A percentile compares a stretch with the other conserved stretches of the same genome.
phyloP scores from a whole-genome alignment of 2,329 filamentous ascomycete genomes.

The Aspergillus piperis region DNA sequence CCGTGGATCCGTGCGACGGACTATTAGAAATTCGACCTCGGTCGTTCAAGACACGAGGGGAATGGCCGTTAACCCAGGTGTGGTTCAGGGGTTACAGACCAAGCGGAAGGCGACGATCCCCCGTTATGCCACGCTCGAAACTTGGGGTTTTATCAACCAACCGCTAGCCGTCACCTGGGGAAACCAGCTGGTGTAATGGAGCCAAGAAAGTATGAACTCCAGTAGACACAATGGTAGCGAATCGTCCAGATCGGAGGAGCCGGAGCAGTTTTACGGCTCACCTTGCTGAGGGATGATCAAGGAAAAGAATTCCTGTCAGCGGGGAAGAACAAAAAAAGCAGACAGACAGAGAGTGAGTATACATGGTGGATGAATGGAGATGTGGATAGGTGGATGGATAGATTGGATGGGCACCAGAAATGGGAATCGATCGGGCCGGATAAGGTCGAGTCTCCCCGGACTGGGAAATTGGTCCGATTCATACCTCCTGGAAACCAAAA shows the following conservation, averaged over 20 bases:
- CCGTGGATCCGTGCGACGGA: slow-evolving; percentile 30
- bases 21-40: slow-evolving; percentile 19
- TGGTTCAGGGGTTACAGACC: slow-evolving; percentile 24
- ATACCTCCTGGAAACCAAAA: slow-evolving; percentile 13
- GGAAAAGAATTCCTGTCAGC: background rate
- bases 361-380: background rate
- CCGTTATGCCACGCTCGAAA: slow-evolving; percentile 13
- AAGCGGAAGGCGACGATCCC: slow-evolving; percentile 18
- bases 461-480: slow-evolving; percentile 22
- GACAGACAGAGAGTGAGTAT: background rate
- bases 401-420: slow-evolving; percentile 1
- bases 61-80: slow-evolving; percentile 4
- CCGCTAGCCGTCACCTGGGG: slow-evolving; percentile 11
- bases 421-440: background rate
- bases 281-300: background rate
- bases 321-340: background rate
- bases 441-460: slow-evolving; percentile 3
- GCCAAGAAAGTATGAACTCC: background rate
- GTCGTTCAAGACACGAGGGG: slow-evolving; percentile 14
- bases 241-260: background rate
- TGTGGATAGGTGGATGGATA: background rate
- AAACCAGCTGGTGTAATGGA: background rate
- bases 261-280: background rate
- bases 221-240: background rate
- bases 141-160: slow-evolving; percentile 15